phyloP scores from a whole-genome alignment of 768 basidiomycete species.

The Auriscalpium microsporum region DNA sequence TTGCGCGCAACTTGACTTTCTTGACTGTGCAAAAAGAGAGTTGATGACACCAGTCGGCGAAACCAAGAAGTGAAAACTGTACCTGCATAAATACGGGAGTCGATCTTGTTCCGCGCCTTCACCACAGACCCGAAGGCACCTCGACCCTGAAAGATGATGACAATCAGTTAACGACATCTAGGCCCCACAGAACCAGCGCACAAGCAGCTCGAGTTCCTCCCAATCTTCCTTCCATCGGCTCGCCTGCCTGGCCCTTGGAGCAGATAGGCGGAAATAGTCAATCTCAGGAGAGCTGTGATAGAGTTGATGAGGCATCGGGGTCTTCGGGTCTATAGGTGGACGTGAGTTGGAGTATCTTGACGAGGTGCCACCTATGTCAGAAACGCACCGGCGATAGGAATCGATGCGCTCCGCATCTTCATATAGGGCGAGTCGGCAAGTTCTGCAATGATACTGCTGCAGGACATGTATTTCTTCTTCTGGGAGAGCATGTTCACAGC shows the following conservation, averaged over 20 bases:
- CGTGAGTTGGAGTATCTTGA: not conserved
- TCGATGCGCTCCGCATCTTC: conserved; percentile 13
- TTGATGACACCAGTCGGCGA: no score
- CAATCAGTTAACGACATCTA: not conserved
- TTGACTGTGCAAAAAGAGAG: conserved; percentile 46
- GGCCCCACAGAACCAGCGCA: conserved; percentile 19
- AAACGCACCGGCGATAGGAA: conserved; percentile 20
- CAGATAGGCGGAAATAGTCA: conserved; percentile 48
- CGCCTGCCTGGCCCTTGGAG: conserved; percentile 34
- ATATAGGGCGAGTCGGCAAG: conserved; percentile 21
- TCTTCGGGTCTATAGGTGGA: conserved; percentile 32
- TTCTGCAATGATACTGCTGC: conserved; percentile 49
- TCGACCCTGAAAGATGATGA: conserved; percentile 41
- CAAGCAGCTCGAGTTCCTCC: conserved; percentile 85
- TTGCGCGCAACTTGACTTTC: conserved; percentile 74
- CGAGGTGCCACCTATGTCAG: not conserved
- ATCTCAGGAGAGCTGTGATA: conserved; percentile 52
- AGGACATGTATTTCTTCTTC: conserved; percentile 48
- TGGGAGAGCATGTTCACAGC: conserved; percentile 52
- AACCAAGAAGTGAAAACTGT: conserved; percentile 5
- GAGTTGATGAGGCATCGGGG: conserved; percentile 37
- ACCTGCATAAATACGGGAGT: conserved; percentile 79
- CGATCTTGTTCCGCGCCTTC: conserved; percentile 85
- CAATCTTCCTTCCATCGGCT: conserved; percentile 92
- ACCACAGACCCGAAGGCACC: conserved; percentile 94